These are phyloP conservation scores for Psilocybe subaeruginosa DNA, from an alignment of 768 basidiomycete genomes.

Conservation along the genomic window DNA sequence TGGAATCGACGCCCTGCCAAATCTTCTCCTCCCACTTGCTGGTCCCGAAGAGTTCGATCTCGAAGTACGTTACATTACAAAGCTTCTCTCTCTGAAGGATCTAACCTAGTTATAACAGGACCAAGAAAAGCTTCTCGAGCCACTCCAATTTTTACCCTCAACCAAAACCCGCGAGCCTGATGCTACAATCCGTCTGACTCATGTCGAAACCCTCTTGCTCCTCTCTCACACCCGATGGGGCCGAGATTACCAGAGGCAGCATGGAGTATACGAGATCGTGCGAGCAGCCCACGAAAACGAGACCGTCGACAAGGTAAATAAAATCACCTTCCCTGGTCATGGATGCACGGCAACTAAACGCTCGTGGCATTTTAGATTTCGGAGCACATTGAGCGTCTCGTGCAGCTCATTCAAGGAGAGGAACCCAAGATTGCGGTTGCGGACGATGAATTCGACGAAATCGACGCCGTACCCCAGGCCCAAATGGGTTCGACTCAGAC, in stretches of 20 bases:
- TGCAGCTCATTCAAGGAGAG: constrained; percentile 80
- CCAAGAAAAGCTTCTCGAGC: constrained; percentile 82
- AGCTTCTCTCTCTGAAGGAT: neutral
- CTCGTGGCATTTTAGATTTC: constrained; percentile 56
- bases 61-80: constrained; percentile 53
- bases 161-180: constrained; percentile 87
- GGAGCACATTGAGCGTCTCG: constrained; percentile 87
- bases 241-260: constrained; percentile 73
- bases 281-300: constrained; percentile 79
- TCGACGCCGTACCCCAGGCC: constrained; percentile 14
- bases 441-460: constrained; percentile 28
- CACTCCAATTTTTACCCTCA: constrained; percentile 86
- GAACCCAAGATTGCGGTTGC: constrained; percentile 57
- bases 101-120: constrained; percentile 49
- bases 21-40: constrained; percentile 86
- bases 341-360: neutral
- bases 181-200: constrained; percentile 71
- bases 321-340: neutral
- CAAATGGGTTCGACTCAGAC: constrained; percentile 11
- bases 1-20: constrained; percentile 85
- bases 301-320: constrained; percentile 68
- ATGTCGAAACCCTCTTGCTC: constrained; percentile 88
- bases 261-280: constrained; percentile 89
- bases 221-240: constrained; percentile 91
- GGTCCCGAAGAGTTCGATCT: constrained; percentile 95